These are phyloP conservation scores for Ustulina deusta DNA, from an alignment of 2,329 filamentous ascomycete species.

Conservation along the genomic window DNA sequence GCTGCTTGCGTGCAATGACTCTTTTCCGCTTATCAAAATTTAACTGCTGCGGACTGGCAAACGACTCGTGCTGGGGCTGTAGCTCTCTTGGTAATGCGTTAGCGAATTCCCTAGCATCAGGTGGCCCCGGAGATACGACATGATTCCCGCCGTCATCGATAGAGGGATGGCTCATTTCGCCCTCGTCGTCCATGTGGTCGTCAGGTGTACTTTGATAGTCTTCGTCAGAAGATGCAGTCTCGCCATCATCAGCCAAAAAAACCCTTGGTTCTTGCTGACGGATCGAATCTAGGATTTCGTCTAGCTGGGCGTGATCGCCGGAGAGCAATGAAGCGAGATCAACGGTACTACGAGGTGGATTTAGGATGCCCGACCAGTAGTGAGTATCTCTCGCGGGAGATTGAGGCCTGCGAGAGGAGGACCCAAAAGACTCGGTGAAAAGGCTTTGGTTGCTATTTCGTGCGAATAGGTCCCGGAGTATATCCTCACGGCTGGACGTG, in stretches of 20 bases:
- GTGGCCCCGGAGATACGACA: constrained; percentile 30
- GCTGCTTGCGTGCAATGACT: constrained; percentile 60
- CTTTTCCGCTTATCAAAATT: constrained; percentile 56
- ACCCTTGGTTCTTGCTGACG: constrained; percentile 41
- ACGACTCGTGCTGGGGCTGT: constrained; percentile 53
- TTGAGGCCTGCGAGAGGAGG: constrained; percentile 45
- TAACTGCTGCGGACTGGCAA: constrained; percentile 53
- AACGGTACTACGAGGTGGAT: constrained; percentile 49
- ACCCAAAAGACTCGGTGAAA: constrained; percentile 52
- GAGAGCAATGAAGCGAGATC: constrained; percentile 50
- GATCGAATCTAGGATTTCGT: constrained; percentile 51
- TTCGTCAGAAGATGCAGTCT: constrained; percentile 47
- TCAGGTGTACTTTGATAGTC: constrained; percentile 45
- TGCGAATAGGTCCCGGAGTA: constrained; percentile 66
- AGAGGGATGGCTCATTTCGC: constrained; percentile 31
- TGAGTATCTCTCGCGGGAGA: constrained; percentile 45
- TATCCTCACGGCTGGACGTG: constrained; percentile 69
- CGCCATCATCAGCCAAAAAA: constrained; percentile 39
- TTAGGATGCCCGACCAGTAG: constrained; percentile 50
- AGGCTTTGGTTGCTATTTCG: constrained; percentile 49
- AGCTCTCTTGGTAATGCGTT: constrained; percentile 54
- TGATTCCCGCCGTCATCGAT: constrained; percentile 25
- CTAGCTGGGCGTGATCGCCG: constrained; percentile 48
- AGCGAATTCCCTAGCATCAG: constrained; percentile 49
- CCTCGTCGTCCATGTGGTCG: constrained; percentile 43